Percentiles rank a stretch among this genome's conserved stretches.
These are phyloP conservation scores for Epichloe hybrida DNA, from an alignment of 2,329 filamentous ascomycete genomes.

Conservation along the genomic window DNA sequence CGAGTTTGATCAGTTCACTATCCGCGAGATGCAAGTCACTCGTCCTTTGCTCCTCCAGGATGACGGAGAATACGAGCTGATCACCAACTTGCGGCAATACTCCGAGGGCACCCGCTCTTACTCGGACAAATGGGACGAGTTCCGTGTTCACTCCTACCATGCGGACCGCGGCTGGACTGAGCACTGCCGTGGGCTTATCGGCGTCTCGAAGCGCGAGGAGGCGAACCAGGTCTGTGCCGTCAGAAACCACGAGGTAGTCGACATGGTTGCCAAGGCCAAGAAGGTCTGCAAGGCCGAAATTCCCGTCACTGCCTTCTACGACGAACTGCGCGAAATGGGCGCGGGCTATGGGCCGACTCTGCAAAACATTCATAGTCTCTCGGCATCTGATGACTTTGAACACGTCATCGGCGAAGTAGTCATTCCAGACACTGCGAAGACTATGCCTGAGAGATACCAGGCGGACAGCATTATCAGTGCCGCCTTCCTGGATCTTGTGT, in stretches of 20 bases:
- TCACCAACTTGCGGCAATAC: constrained; percentile 13
- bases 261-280: constrained; percentile 8
- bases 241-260: not conserved
- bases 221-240: not conserved
- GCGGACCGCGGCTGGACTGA: constrained; percentile 40
- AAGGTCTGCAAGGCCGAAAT: constrained; percentile 9
- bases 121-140: constrained; percentile 39
- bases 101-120: constrained; percentile 16
- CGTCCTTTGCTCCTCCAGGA: constrained; percentile 3
- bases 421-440: constrained; percentile 27
- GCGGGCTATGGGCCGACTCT: constrained; percentile 11
- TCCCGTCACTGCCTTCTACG: constrained; percentile 8
- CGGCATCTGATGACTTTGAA: not conserved
- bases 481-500: constrained; percentile 30
- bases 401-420: not conserved
- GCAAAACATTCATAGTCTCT: not conserved
- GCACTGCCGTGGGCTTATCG: constrained; percentile 41
- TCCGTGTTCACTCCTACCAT: constrained; percentile 41
- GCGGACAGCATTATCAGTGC: constrained; percentile 30
- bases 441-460: constrained; percentile 33
- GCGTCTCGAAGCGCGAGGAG: constrained; percentile 13
- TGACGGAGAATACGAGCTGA: constrained; percentile 13
- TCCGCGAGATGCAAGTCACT: constrained; percentile 3
- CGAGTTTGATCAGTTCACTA: constrained; percentile 2
- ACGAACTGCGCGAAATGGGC: constrained; percentile 12